These are phyloP conservation scores for Parafenestella ontariensis DNA, from an alignment of 2,329 filamentous ascomycete species.

Conservation along the genomic window DNA sequence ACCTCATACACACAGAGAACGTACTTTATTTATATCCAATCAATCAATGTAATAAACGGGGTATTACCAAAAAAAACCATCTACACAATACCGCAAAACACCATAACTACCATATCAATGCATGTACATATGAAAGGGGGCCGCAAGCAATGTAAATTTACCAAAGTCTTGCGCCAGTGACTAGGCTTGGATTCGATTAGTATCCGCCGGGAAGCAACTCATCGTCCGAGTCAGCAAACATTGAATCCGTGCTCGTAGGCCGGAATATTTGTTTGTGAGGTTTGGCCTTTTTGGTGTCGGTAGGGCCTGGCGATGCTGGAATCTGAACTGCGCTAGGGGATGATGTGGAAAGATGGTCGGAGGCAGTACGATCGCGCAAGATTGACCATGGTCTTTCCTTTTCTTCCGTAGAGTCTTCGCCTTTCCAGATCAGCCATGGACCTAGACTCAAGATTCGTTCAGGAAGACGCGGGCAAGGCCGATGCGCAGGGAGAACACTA, in stretches of 20 bases:
- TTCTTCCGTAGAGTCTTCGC: background rate
- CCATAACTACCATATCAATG: background rate
- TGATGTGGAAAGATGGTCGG: background rate
- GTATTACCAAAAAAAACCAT: background rate
- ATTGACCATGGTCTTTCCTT: background rate
- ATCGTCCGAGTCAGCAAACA: background rate
- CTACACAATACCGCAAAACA: background rate
- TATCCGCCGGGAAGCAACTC: background rate
- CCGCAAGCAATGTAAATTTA: background rate
- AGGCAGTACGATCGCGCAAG: background rate
- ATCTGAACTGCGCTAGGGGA: background rate
- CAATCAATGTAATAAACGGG: background rate
- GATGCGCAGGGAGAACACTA: conserved; percentile 13
- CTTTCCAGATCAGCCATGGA: background rate
- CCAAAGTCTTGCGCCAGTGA: background rate
- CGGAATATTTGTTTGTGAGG: background rate
- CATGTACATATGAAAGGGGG: background rate
- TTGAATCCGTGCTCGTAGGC: background rate
- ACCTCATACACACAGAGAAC: background rate
- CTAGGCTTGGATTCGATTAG: background rate
- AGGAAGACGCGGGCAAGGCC: background rate
- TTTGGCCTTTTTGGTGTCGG: background rate
- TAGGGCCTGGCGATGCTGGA: background rate
- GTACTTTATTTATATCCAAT: background rate
- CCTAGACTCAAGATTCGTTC: background rate